Evolutionary conservation across 2,329 filamentous ascomycete species (phyloP).

Genomic region (Neopestalotiopsis sp.): DNA sequence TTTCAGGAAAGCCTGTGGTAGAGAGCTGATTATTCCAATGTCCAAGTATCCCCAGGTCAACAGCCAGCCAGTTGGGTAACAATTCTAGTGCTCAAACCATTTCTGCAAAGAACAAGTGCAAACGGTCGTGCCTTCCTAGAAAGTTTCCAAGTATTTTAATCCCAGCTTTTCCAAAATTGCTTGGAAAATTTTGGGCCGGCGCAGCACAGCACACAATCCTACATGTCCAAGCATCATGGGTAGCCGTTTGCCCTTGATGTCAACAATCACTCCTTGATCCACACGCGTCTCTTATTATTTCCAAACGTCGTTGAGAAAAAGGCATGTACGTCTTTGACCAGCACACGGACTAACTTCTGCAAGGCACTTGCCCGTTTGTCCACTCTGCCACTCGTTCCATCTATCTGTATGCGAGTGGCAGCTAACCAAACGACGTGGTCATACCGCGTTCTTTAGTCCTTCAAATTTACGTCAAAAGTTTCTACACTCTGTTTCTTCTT

Average conservation of each 20-base stretch:
- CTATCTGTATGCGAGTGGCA: background rate
- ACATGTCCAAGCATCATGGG: no score
- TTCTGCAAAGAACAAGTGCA: no score
- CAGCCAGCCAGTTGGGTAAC: no score
- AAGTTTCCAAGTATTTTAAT: no score
- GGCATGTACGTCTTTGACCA: background rate
- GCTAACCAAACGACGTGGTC: constrained; percentile 5
- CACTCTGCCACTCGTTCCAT: background rate
- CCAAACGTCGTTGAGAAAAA: background rate
- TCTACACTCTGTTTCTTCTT: background rate
- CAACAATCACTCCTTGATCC: background rate
- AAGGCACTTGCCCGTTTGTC: constrained; percentile 1
- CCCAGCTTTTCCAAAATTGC: no score
- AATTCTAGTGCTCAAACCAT: no score
- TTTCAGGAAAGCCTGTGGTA: no score
- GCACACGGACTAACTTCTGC: background rate
- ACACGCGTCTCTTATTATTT: background rate
- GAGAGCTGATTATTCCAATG: background rate
- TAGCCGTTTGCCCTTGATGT: no score
- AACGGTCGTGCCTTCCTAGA: no score
- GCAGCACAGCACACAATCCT: no score
- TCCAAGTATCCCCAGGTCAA: no score
- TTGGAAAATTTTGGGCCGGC: no score
- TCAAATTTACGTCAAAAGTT: background rate
- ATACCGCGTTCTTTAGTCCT: background rate